These are phyloP conservation scores for Verbascum thapsus DNA, from an alignment of 257 asterid genomes.

Conservation along the genomic window DNA sequence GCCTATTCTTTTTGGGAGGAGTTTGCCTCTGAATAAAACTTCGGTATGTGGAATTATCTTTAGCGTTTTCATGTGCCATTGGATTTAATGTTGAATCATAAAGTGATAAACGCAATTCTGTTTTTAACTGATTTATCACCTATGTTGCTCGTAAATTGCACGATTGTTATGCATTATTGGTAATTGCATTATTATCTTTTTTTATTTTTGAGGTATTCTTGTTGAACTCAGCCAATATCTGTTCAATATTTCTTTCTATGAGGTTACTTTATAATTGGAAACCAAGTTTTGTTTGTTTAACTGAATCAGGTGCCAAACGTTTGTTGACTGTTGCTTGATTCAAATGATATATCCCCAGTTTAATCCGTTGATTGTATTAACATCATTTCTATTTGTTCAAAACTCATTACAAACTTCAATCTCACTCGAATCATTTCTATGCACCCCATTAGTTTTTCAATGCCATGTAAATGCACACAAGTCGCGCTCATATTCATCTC, in stretches of 20 bases:
- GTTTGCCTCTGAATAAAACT: constrained; percentile 29
- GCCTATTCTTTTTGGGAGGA: constrained; percentile 27
- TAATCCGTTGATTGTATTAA: background rate
- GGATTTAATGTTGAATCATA: background rate
- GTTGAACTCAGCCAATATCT: background rate
- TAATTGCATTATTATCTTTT: too few relatives aligned
- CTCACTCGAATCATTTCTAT: background rate
- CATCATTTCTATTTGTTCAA: background rate
- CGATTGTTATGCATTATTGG: background rate
- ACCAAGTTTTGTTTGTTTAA: background rate
- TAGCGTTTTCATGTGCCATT: background rate
- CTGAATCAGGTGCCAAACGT: background rate
- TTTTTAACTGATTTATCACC: background rate
- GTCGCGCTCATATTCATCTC: background rate
- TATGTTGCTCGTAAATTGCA: background rate
- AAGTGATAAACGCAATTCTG: background rate
- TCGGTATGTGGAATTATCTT: constrained; percentile 33
- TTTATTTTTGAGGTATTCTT: too few relatives aligned
- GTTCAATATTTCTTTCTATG: background rate
- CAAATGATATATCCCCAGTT: background rate
- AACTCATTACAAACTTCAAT: background rate
- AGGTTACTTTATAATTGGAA: constrained; percentile 11
- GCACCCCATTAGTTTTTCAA: background rate
- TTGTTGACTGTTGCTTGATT: constrained; percentile 4
- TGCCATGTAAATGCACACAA: background rate